A percentile compares a stretch with the other conserved stretches of the same genome.
Conservation (phyloP, 306 rosid genomes). For the Rubus idaeus region DNA sequence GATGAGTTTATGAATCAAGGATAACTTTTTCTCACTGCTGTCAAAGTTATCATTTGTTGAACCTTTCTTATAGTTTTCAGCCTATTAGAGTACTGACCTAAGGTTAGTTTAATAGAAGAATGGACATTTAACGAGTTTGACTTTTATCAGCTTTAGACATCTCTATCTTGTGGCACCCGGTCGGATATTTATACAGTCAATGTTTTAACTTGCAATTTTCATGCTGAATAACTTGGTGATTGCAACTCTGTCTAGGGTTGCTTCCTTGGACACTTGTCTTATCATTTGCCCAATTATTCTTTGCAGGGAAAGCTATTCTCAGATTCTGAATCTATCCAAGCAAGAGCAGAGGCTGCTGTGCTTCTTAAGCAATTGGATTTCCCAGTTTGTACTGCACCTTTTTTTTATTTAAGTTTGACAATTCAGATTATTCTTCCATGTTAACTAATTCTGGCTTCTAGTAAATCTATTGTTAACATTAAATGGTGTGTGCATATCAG, state of each 20-base stretch:
- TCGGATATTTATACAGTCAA: neutral
- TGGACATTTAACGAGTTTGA: neutral
- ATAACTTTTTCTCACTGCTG: neutral
- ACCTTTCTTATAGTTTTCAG: neutral
- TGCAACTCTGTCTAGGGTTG: neutral
- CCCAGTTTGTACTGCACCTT: constrained; percentile 56
- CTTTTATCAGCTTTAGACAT: neutral
- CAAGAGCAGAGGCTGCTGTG: constrained; percentile 94
- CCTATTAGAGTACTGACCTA: neutral
- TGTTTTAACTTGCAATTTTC: neutral
- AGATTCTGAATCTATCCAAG: constrained; percentile 86
- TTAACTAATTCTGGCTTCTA: neutral
- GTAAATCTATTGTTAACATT: neutral
- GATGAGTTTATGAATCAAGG: constrained; percentile 1
- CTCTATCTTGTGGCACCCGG: neutral
- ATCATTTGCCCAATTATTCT: constrained; percentile 34
- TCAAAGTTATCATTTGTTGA: neutral
- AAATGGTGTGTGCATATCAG: neutral
- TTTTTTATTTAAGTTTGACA: neutral
- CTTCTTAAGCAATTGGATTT: constrained; percentile 91
- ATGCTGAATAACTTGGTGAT: neutral
- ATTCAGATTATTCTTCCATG: constrained; percentile 1
- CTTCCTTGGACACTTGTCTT: neutral
- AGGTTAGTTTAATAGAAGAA: neutral
- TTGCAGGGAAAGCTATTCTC: constrained; percentile 82